Evolutionary conservation across 306 rosid species (phyloP), one percentile per base, ranked within the genome.

Genomic region (Echinosophora koreensis): DNA sequence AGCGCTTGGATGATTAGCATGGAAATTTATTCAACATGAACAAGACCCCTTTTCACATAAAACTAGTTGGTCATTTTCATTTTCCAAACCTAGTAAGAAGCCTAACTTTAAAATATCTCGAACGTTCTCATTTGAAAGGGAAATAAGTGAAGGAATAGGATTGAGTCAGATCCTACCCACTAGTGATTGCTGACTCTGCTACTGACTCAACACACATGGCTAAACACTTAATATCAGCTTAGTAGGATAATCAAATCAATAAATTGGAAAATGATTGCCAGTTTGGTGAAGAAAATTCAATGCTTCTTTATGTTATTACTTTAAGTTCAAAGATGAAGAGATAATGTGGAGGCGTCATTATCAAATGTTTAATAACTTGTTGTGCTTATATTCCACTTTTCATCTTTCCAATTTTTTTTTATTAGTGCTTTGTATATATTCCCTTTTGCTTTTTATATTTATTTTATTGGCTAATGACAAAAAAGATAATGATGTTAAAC

Each of bases 111-210:
- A 35, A 64, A 47, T 52, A 77, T 47, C 63, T 52, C 12, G n/a
- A 32, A 3, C 18, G 0, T 81, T 52, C 8, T 76, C 37, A 54
- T 71, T 32, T 42, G 9, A 66, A 83, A 50, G 77, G 37, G 74
- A 83, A 39, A 57, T 15, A 28, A 55, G 75, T 74, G 66, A 74
- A 34, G 22, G 52, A 51, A 66, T 78, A 74, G 16, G 46, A 80
- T 50, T 66, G 89, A 80, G 85, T 87, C 85, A 81, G 88, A 86
- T 84, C 83, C 92, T 77, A 87, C 87, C 85, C 80, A 61, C 61
- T 76, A 79, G 93, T 87, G 90, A 12, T 8, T 83, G 86, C 55
- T 89, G 88, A 89, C 84, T 41, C 51, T 37, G 58, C 67, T 50
- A 69, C 73, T 72, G 71, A 18, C 71, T 84, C 70, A 63, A 22